Evolutionary conservation across 1,139 yeast species (phyloP), one percentile per base, ranked within the genome.

Genomic region (Diutina scorzettiae): DNA sequence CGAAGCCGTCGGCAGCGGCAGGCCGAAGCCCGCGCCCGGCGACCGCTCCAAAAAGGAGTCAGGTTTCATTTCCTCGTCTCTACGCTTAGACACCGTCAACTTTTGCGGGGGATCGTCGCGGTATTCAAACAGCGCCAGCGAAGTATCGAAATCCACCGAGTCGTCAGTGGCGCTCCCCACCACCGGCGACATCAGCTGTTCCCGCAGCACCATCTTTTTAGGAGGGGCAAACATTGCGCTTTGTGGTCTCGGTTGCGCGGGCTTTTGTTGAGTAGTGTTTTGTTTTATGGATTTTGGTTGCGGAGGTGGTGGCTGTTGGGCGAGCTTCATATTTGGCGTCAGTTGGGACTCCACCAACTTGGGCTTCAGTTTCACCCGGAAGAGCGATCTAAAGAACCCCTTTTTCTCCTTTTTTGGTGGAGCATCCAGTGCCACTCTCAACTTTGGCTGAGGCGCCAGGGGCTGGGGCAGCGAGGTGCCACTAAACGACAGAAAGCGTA

Each of bases 91-190:
- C n/a, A 32, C 11, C 23, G 37, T 19, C 7, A 32, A 25, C 37
- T 32, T 32, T 11, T 32, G 37, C 21, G 37, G 37, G 16, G 37
- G 37, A n/a, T 32, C 37, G n/a, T 32, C 37, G 9, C 37, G 37
- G 21, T 32, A 32, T 20, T 32, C 37, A 32, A 32, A 32, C 37
- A 32, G 37, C 17, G 24, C 37, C 37, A 32, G 37, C 25, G 21
- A 21, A 9, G 21, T 25, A 19, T 32, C 37, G 20, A 32, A 32
- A 17, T 32, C 37, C 12, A 32, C 24, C 37, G 20, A 25, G 21
- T 32, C 37, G n/a, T 32, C 37, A 25, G 37, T 32, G 24, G 20
- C 37, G 37, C 25, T 20, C 16, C 37, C 37, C 6, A 32, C 21
- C n/a, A 32, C 21, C 8, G 37, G 37, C 24, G 30, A 27, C 30